Base-by-base conservation (phyloP, 192 early-diverging fungal species). In the Rhizoclosmatium globosum region DNA sequence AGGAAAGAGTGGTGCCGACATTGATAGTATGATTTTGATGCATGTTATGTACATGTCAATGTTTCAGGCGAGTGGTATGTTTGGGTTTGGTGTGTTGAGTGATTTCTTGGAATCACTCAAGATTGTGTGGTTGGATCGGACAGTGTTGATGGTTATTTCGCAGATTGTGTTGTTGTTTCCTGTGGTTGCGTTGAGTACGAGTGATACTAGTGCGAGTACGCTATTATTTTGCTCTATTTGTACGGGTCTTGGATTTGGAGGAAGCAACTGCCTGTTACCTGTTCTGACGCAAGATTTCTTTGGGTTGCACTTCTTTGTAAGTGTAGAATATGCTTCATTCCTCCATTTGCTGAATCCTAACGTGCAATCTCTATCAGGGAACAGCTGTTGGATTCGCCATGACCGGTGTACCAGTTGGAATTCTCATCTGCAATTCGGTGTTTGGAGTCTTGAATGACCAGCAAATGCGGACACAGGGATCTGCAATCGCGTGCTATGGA, bases 11-110 rank as follows among this genome's bases (percentile, higher is more conserved):
- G 31, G 13, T 13, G 56, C 21, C 15, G 19, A 66, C 23, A 47
- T 78, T 21, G n/a, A 74, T 31, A 19, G 43, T 11, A 59, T 42
- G 47, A 74, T 3, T 11, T 62, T 59, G 17, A 59, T 21, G 38
- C 83, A 85, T 45, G 44, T 85, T 39, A 85, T 80, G 19, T 7
- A 80, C 67, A 67, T 79, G 60, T 85, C 83, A 2, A 64, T 82
- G 11, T 62, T 59, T 48, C 80, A 80, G 60, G 47, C 72, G 39
- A 42, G 70, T 47, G 77, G 61, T 3, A 68, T 78, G 4, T 38
- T 85, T 43, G 3, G 31, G n/a, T 60, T 64, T 47, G 69, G 78
- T 7, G 50, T 74, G 6, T 7, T 71, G 4, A 31, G 43, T 21
- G 83, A 85, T 62, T 4, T 64, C 1, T 43, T 81, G 7, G 68